A percentile compares a stretch with the other conserved stretches of the same genome.
These are phyloP conservation scores for Mycena pura DNA, from an alignment of 768 basidiomycete genomes.

Conservation along the genomic window DNA sequence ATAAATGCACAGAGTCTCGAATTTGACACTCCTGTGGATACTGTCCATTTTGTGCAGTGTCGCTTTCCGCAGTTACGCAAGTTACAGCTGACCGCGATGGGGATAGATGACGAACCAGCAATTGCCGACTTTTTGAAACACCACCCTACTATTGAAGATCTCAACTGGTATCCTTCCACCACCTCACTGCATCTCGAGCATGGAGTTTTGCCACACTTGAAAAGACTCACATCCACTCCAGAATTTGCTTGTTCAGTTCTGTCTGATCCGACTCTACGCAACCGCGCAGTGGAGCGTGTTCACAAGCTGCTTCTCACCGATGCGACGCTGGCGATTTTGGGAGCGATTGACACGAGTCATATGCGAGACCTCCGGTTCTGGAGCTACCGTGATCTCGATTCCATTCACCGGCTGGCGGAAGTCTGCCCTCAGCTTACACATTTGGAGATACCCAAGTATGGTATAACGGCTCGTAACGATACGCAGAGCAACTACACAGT, in stretches of 20 bases:
- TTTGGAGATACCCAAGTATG: conserved; percentile 32
- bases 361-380: conserved; percentile 32
- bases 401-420: conserved; percentile 23
- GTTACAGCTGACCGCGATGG: conserved; percentile 23
- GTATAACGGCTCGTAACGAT: conserved; percentile 18
- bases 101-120: conserved; percentile 12
- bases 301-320: conserved; percentile 28
- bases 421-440: conserved; percentile 27
- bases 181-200: conserved; percentile 8
- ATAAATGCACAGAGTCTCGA: not conserved
- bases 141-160: conserved; percentile 34
- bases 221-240: conserved; percentile 24
- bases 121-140: conserved; percentile 29
- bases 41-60: not conserved
- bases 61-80: conserved; percentile 27
- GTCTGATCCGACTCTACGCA: conserved; percentile 19
- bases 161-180: conserved; percentile 34
- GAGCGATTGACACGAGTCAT: conserved; percentile 24
- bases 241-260: conserved; percentile 28
- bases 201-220: conserved; percentile 31
- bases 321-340: conserved; percentile 25
- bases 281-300: conserved; percentile 28
- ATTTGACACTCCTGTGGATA: not conserved
- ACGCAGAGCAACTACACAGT: conserved; percentile 15
- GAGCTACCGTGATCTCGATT: conserved; percentile 29